phyloP scores from a whole-genome alignment of 2,329 filamentous ascomycete species.

The Fusarium devonianum region DNA sequence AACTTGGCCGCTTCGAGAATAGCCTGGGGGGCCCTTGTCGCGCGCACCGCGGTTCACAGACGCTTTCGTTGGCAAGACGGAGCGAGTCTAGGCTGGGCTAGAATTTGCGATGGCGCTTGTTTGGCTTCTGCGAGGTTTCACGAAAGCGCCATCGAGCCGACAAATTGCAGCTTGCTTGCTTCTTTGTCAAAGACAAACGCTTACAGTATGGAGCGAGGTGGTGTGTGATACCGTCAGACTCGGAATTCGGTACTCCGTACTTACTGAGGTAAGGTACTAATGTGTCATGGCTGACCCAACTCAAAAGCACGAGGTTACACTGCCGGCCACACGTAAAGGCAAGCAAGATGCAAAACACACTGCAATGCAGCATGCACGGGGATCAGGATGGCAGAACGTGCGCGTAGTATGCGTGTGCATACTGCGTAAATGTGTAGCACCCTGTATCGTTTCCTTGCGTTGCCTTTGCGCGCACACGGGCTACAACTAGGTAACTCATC shows the following conservation, averaged over 20 bases:
- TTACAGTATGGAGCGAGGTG: background rate
- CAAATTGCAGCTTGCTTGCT: background rate
- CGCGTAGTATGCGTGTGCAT: too few species aligned
- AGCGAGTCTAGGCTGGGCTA: conserved; percentile 16
- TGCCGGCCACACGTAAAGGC: background rate
- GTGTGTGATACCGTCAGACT: too few species aligned
- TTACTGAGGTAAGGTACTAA: too few species aligned
- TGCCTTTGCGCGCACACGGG: too few species aligned
- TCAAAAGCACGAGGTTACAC: too few species aligned
- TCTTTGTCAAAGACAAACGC: background rate
- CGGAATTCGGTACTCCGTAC: too few species aligned
- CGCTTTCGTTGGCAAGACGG: background rate
- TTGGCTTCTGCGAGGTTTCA: conserved; percentile 22
- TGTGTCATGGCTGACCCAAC: too few species aligned
- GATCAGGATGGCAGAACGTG: too few species aligned
- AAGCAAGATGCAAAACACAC: conserved; percentile 6
- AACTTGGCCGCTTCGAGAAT: conserved; percentile 5
- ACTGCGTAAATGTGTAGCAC: too few species aligned
- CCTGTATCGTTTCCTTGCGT: too few species aligned
- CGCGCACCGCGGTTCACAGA: background rate
- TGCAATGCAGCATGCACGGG: background rate
- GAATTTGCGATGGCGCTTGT: conserved; percentile 9
- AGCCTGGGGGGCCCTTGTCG: background rate
- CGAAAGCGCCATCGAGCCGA: background rate
- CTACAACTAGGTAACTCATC: too few species aligned